Conservation (phyloP, 495 filamentous ascomycete genomes). For the Hypoxylon crocopeplum region DNA sequence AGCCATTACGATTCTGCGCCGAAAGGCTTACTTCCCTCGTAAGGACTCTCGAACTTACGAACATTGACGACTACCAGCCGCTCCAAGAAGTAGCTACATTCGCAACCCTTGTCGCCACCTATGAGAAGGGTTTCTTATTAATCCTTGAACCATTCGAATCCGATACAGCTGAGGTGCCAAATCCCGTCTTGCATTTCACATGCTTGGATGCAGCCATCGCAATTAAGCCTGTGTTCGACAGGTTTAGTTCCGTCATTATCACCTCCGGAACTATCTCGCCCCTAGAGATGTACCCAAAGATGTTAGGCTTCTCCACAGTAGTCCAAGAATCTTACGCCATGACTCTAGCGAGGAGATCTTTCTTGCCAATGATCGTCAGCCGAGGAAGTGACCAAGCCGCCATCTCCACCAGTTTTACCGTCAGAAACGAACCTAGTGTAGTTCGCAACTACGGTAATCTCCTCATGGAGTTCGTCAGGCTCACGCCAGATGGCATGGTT, state of each 20-base stretch:
- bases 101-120: slow-evolving; percentile 95
- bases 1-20: slow-evolving; percentile 93
- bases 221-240: slow-evolving; percentile 96
- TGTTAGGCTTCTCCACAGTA: slow-evolving; percentile 91
- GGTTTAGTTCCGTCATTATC: slow-evolving; percentile 97
- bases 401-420: slow-evolving; percentile 89
- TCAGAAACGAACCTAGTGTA: slow-evolving; percentile 91
- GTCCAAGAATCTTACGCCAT: slow-evolving; percentile 97
- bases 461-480: slow-evolving; percentile 88
- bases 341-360: slow-evolving; percentile 94
- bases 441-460: slow-evolving; percentile 95
- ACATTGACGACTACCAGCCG: slow-evolving; percentile 96
- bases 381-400: slow-evolving; percentile 91
- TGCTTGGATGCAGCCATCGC: slow-evolving; percentile 98
- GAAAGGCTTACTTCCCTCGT: slow-evolving; percentile 95
- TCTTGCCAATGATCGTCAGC: slow-evolving; percentile 97
- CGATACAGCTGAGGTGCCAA: slow-evolving; percentile 92
- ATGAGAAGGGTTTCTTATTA: slow-evolving; percentile 94
- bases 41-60: slow-evolving; percentile 92
- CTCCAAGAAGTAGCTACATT: slow-evolving; percentile 98
- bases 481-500: slow-evolving; percentile 96
- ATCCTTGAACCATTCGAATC: slow-evolving; percentile 97
- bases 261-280: slow-evolving; percentile 98
- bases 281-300: slow-evolving; percentile 98
- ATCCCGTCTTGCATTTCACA: slow-evolving; percentile 93